Evolutionary conservation across 192 early-diverging fungal genomes (phyloP), one percentile per base, ranked within the genome.

Genomic region (Coemansia sp.): DNA sequence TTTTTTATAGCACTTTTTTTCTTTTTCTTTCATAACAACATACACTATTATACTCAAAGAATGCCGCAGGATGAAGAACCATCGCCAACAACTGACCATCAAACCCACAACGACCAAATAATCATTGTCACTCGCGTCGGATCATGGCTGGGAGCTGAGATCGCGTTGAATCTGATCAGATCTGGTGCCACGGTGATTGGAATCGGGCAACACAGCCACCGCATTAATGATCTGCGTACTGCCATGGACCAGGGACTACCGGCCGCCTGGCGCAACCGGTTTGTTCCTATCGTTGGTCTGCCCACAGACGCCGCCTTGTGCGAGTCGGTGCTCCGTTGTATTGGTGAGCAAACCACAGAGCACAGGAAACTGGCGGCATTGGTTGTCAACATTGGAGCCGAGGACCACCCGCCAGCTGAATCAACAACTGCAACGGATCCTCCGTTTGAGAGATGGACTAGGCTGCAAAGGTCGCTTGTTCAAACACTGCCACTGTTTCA

Each of bases 81-180:
- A 53, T 5, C 2, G 23, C 19, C 50, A 26, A 26, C 50, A 23
- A 56, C 43, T 8, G 65, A 58, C 12, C 43, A 59, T 12, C 23
- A 9, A 15, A 56, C 26, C 39, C 43, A 13, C 43, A 59, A 18
- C 8, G 58, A 9, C 18, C 21, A 47, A 6, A 65, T 76, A 4
- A 65, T 71, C 9, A 44, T 76, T 4, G 61, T 76, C 49, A 76
- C 69, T 5, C 57, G 68, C 2, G 65, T 71, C 2, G 68, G 65
- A 16, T 76, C 74, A 11, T 71, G 74, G 64, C 53, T 76, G 3
- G 74, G 74, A 12, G 67, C 74, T 10, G 68, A 76, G 13, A 69
- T 64, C 23, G 54, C 69, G 13, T 61, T 71, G 19, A 48, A 63
- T 9, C 47, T 76, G 41, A 59, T 70, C 59, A 65, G 48, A 4